Evolutionary conservation across 257 asterid genomes (phyloP).

Genomic region (Petunia axillaris): DNA sequence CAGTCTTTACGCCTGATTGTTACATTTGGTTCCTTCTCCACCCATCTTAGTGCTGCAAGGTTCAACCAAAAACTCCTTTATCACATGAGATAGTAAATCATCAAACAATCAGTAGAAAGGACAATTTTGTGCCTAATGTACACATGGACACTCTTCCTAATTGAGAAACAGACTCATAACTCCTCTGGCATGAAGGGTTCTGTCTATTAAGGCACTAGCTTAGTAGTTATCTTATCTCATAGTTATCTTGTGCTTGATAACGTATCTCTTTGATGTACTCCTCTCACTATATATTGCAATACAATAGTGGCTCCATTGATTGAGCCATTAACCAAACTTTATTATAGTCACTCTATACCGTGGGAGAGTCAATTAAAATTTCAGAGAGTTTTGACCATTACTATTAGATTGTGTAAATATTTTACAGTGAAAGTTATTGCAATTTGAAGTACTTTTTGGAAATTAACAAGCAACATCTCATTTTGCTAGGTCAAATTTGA

Average conservation of each 20-base stretch:
- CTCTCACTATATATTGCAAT: too few relatives aligned
- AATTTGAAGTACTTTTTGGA: neutral
- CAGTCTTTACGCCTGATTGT: conserved; percentile 71
- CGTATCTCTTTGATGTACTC: too few relatives aligned
- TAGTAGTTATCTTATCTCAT: too few relatives aligned
- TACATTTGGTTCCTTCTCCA: conserved; percentile 63
- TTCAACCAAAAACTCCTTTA: neutral
- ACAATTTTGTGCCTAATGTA: neutral
- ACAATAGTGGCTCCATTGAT: too few relatives aligned
- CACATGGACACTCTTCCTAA: too few relatives aligned
- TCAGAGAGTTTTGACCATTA: neutral
- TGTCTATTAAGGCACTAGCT: too few relatives aligned
- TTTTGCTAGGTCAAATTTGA: neutral
- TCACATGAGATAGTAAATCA: neutral
- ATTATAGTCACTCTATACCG: neutral
- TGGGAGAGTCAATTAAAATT: neutral
- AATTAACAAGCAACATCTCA: neutral
- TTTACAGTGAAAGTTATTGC: neutral
- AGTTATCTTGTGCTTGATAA: too few relatives aligned
- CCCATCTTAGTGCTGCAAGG: conserved; percentile 62
- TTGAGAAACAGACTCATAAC: too few relatives aligned
- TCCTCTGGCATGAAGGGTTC: too few relatives aligned
- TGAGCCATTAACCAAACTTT: too few relatives aligned
- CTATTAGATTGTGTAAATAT: neutral
- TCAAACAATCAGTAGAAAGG: neutral